Percentiles rank a stretch among this genome's conserved stretches.
Evolutionary conservation across 148 eudicot species (phyloP).

Genomic region (Nyssa sinensis): DNA sequence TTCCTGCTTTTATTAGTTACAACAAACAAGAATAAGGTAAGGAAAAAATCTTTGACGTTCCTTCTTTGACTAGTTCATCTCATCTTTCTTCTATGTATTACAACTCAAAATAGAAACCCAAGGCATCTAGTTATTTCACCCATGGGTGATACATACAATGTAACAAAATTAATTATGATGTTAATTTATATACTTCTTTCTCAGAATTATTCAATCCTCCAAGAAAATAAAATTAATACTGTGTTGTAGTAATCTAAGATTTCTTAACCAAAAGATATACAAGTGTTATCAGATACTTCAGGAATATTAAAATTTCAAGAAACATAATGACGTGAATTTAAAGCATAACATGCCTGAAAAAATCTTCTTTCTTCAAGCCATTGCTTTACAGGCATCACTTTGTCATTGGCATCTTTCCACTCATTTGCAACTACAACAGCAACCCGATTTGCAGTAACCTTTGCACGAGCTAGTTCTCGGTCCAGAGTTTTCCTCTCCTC

Average conservation of each 20-base stretch:
- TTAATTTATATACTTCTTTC: no score
- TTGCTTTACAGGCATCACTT: slow-evolving; percentile 98
- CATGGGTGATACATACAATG: background rate
- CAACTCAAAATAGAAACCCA: background rate
- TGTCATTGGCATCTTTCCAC: slow-evolving; percentile 96
- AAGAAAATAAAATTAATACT: no score
- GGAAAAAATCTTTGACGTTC: no score
- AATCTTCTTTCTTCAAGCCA: slow-evolving; percentile 97
- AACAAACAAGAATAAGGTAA: no score
- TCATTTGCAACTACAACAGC: slow-evolving; percentile 97
- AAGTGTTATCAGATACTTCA: no score
- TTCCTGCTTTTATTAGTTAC: no score
- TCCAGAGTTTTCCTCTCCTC: slow-evolving; percentile 86
- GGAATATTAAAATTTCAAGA: background rate
- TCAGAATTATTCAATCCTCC: no score
- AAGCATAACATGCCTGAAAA: slow-evolving; percentile 60
- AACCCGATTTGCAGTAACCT: slow-evolving; percentile 89
- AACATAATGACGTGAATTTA: background rate
- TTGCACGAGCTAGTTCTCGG: slow-evolving; percentile 92
- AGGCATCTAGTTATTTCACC: background rate
- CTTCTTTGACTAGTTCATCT: no score
- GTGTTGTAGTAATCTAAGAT: no score
- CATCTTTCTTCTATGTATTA: no score
- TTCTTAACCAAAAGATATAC: no score
- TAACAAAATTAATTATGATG: no score